phyloP scores from a whole-genome alignment of 768 basidiomycete genomes.

The Tricholomella constricta region DNA sequence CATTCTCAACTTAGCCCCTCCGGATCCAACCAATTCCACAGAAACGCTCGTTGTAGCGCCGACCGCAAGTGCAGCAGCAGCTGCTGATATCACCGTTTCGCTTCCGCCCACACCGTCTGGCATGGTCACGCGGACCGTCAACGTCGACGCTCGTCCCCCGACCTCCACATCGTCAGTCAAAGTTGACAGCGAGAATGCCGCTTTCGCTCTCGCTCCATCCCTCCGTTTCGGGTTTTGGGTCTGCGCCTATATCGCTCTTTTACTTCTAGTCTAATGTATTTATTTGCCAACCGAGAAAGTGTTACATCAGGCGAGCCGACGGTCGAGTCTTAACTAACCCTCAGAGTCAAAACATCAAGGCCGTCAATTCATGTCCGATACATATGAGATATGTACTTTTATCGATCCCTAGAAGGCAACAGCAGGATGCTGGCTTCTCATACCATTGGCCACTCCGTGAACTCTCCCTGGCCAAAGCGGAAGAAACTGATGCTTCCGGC shows the following conservation, averaged over 20 bases:
- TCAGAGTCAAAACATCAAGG: too few species aligned
- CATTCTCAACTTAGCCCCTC: too few species aligned
- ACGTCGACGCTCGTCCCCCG: background rate
- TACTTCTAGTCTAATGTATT: background rate
- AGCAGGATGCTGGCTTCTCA: constrained; percentile 17
- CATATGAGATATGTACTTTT: background rate
- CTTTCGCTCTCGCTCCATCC: background rate
- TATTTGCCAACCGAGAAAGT: too few species aligned
- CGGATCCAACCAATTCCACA: constrained; percentile 2
- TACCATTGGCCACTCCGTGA: constrained; percentile 81
- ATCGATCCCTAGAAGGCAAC: background rate
- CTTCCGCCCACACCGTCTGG: background rate
- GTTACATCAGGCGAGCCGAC: too few species aligned
- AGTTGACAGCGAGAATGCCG: background rate
- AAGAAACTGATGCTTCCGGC: constrained; percentile 87
- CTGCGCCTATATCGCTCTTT: background rate
- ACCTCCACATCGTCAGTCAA: background rate
- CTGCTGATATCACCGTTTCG: constrained; percentile 17
- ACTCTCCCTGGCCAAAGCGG: constrained; percentile 81
- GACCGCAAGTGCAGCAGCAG: constrained; percentile 31
- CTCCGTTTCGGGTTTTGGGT: background rate
- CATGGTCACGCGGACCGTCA: constrained; percentile 2
- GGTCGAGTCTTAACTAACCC: too few species aligned
- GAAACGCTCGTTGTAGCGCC: constrained; percentile 38
- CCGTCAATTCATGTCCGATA: background rate